phyloP scores from a whole-genome alignment of 106 monocot species.

The Phalaenopsis equestris region DNA sequence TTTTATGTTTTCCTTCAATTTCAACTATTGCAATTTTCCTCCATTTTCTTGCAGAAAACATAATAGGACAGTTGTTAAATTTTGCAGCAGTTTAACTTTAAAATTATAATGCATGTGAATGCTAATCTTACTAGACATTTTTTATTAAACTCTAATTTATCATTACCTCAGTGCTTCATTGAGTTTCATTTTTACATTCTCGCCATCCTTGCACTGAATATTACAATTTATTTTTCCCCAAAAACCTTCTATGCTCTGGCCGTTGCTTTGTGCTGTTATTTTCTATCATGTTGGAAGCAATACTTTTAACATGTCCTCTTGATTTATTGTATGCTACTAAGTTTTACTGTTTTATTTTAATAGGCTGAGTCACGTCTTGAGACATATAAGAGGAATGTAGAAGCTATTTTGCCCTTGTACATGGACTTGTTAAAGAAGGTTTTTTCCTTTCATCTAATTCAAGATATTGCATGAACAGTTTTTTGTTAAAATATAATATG shows the following conservation, averaged over 20 bases:
- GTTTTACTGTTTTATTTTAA: constrained; percentile 6
- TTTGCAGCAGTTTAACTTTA: no score
- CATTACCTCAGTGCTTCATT: no score
- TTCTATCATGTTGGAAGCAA: no score
- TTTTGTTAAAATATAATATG: neutral
- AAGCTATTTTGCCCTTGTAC: constrained; percentile 62
- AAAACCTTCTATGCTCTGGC: no score
- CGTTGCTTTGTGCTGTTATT: neutral
- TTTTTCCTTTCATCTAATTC: neutral
- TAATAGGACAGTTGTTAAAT: no score
- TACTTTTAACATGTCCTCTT: neutral
- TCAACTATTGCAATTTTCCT: neutral
- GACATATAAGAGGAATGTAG: constrained; percentile 70
- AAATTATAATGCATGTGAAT: no score
- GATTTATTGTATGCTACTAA: neutral
- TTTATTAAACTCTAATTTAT: no score
- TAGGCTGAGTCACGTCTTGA: constrained; percentile 84
- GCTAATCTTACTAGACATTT: no score
- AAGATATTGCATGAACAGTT: neutral
- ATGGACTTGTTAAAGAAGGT: constrained; percentile 62
- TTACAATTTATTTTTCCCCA: no score
- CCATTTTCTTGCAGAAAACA: no score
- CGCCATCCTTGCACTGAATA: no score
- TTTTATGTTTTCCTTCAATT: neutral
- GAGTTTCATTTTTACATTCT: no score